Evolutionary conservation across 257 asterid genomes (phyloP).

Genomic region (Nicotiana tabacum): DNA sequence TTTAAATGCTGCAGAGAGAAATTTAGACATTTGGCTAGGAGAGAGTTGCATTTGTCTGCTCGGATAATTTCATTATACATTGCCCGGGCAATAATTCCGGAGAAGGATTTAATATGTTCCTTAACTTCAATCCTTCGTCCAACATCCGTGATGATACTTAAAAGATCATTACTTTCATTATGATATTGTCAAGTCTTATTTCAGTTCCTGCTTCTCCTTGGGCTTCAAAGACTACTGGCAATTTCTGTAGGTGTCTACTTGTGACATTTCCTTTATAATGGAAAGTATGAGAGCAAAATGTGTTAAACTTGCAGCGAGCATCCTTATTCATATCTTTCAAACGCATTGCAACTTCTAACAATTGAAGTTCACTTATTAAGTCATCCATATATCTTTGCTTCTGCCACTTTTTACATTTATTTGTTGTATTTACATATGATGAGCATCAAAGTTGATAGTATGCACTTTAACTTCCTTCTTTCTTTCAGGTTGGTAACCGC

Average conservation of each 20-base stretch:
- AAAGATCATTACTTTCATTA: neutral
- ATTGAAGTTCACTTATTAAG: neutral
- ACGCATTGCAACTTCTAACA: neutral
- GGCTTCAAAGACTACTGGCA: neutral
- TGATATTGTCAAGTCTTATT: neutral
- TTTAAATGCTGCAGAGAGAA: neutral
- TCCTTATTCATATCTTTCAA: neutral
- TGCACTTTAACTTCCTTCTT: neutral
- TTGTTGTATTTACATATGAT: neutral
- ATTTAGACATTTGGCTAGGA: neutral
- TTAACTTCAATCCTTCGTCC: neutral
- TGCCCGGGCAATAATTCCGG: neutral
- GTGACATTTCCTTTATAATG: neutral
- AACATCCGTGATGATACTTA: neutral
- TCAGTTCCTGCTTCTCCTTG: neutral
- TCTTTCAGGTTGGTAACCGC: slow-evolving; percentile 86
- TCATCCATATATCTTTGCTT: neutral
- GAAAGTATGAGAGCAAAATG: neutral
- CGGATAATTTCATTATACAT: neutral
- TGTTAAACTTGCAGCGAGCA: neutral
- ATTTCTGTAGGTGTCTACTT: neutral
- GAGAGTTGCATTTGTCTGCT: neutral
- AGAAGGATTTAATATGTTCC: neutral
- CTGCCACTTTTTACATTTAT: neutral
- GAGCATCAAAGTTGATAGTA: neutral